A percentile compares a stretch with the other conserved stretches of the same genome.
These are phyloP conservation scores for Spiraea crenata DNA, from an alignment of 331 rosid genomes.

Conservation along the genomic window DNA sequence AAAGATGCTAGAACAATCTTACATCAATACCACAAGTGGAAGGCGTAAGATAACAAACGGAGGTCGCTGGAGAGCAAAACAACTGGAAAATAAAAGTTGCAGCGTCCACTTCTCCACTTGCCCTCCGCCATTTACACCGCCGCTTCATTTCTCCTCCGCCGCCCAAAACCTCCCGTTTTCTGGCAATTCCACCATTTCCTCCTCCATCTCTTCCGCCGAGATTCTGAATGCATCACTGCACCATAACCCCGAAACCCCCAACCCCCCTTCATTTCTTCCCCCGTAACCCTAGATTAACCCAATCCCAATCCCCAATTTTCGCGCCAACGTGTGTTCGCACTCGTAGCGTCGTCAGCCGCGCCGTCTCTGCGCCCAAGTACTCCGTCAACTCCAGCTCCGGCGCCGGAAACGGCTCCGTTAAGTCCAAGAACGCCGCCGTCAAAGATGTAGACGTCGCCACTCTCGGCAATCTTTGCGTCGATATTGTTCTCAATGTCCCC, in stretches of 20 bases:
- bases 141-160: background rate
- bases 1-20: no score
- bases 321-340: conserved; percentile 13
- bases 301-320: conserved; percentile 18
- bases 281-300: conserved; percentile 21
- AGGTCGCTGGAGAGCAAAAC: background rate
- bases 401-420: conserved; percentile 27
- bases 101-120: background rate
- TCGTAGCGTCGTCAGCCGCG: conserved; percentile 28
- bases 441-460: conserved; percentile 81
- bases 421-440: conserved; percentile 19
- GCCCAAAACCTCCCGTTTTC: background rate
- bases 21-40: no score
- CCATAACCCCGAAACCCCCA: conserved; percentile 36
- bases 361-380: conserved; percentile 39
- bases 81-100: background rate
- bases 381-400: background rate
- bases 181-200: background rate
- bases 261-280: conserved; percentile 33
- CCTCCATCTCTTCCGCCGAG: no score
- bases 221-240: conserved; percentile 59
- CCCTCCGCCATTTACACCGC: background rate
- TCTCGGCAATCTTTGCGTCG: conserved; percentile 85
- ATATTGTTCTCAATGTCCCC: conserved; percentile 84
- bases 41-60: background rate